These are phyloP conservation scores for Mortierella sp. DNA, from an alignment of 371 early-diverging fungal species.

Conservation along the genomic window DNA sequence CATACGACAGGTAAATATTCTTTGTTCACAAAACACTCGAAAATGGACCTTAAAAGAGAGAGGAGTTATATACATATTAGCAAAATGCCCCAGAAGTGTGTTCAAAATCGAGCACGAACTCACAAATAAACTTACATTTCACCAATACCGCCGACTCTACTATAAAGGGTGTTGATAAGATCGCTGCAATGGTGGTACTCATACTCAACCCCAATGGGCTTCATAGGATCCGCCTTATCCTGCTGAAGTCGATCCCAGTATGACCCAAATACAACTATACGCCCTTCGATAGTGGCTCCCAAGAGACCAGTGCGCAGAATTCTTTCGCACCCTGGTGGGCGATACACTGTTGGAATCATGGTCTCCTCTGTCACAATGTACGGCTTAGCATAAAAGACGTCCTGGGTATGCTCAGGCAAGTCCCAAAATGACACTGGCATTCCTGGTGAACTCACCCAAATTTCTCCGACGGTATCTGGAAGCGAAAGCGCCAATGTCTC, in stretches of 20 bases:
- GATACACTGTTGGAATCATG: conserved; percentile 37
- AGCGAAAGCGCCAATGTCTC: conserved; percentile 79
- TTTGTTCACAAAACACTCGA: conserved; percentile 45
- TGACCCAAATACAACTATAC: conserved; percentile 77
- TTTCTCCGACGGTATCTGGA: conserved; percentile 82
- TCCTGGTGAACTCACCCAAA: conserved; percentile 84
- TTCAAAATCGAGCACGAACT: not conserved
- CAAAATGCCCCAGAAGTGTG: not conserved
- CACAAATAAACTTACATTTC: conserved; percentile 29
- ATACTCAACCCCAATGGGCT: conserved; percentile 33
- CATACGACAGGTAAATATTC: conserved; percentile 45
- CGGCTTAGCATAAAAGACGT: conserved; percentile 77
- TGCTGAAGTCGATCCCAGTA: conserved; percentile 82
- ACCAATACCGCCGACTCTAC: conserved; percentile 32
- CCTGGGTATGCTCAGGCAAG: conserved; percentile 77
- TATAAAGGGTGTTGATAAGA: conserved; percentile 22
- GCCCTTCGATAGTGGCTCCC: conserved; percentile 80
- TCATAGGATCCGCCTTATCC: conserved; percentile 57
- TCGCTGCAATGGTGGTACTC: conserved; percentile 46
- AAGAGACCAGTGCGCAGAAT: conserved; percentile 84
- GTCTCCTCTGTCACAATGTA: conserved; percentile 62
- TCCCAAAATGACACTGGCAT: conserved; percentile 86
- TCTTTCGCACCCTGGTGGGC: conserved; percentile 28
- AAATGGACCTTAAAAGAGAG: conserved; percentile 27
- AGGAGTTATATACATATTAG: not conserved